Conservation (phyloP, 495 filamentous ascomycete species). For the Darksidea phi region DNA sequence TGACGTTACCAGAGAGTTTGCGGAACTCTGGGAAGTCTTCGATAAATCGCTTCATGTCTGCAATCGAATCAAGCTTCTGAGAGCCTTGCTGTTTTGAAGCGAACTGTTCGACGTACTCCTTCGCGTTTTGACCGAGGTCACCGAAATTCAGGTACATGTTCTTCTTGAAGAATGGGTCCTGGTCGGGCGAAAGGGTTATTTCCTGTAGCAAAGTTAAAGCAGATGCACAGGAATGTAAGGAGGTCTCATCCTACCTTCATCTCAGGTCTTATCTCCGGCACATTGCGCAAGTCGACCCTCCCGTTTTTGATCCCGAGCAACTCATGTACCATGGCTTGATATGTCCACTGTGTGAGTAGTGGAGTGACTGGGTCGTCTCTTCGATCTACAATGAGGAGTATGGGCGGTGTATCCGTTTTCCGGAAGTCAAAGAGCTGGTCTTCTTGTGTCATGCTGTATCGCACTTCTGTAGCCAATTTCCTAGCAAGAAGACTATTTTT, state of each 20-base stretch:
- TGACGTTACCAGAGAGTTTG: conserved; percentile 94
- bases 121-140: conserved; percentile 94
- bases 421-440: conserved; percentile 97
- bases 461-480: conserved; percentile 87
- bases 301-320: conserved; percentile 91
- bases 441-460: conserved; percentile 91
- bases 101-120: conserved; percentile 97
- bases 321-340: conserved; percentile 99
- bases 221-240: neutral
- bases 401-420: conserved; percentile 90
- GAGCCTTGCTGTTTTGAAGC: conserved; percentile 91
- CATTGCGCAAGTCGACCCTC: conserved; percentile 78
- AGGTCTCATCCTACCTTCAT: conserved; percentile 53
- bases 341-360: conserved; percentile 94
- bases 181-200: conserved; percentile 93
- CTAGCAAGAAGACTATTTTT: conserved; percentile 87
- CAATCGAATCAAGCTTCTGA: conserved; percentile 92
- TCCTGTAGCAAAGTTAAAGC: conserved; percentile 49
- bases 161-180: conserved; percentile 99
- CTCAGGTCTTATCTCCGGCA: conserved; percentile 87
- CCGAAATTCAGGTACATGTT: conserved; percentile 99
- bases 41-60: conserved; percentile 98
- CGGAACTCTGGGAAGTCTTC: conserved; percentile 98
- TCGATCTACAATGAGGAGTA: conserved; percentile 85
- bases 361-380: conserved; percentile 97